A percentile compares a stretch with the other conserved stretches of the same genome.
Evolutionary conservation across 371 early-diverging fungal genomes (phyloP).

Genomic region (Rhizopus arrhizus): DNA sequence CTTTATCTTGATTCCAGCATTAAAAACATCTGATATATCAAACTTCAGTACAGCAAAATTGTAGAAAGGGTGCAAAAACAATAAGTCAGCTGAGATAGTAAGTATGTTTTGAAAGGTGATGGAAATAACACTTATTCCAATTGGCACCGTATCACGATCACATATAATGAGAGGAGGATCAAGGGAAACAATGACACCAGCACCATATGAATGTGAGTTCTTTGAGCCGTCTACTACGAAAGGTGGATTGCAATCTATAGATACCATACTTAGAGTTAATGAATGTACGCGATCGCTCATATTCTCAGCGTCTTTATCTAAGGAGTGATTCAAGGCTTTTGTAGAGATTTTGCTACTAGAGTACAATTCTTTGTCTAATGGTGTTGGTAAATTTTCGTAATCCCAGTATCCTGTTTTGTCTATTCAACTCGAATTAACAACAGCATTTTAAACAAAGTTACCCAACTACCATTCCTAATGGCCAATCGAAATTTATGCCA

Average conservation of each 20-base stretch:
- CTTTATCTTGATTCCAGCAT: conserved; percentile 59
- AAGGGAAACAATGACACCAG: conserved; percentile 79
- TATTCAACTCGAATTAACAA: conserved; percentile 7
- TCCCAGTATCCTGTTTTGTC: conserved; percentile 84
- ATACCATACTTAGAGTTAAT: conserved; percentile 49
- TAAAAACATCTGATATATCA: conserved; percentile 62
- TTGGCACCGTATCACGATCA: conserved; percentile 82
- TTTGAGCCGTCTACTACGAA: conserved; percentile 75
- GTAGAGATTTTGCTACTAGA: not conserved
- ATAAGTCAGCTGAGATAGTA: conserved; percentile 70
- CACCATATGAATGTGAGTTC: conserved; percentile 66
- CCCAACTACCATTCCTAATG: conserved; percentile 70
- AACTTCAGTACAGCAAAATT: conserved; percentile 82
- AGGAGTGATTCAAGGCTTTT: not conserved
- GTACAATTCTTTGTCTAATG: conserved; percentile 19
- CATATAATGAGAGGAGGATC: conserved; percentile 73
- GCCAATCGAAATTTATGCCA: conserved; percentile 83
- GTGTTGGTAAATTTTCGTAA: conserved; percentile 59
- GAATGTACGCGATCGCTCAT: conserved; percentile 9
- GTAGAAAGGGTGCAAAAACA: conserved; percentile 80
- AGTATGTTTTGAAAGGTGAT: conserved; percentile 80
- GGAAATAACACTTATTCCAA: conserved; percentile 71
- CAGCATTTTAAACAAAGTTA: not conserved
- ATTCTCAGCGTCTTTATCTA: not conserved
- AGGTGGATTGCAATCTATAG: conserved; percentile 70